Base-by-base conservation (phyloP, 1,139 yeast species). In the Candida pseudoviswanathii region DNA sequence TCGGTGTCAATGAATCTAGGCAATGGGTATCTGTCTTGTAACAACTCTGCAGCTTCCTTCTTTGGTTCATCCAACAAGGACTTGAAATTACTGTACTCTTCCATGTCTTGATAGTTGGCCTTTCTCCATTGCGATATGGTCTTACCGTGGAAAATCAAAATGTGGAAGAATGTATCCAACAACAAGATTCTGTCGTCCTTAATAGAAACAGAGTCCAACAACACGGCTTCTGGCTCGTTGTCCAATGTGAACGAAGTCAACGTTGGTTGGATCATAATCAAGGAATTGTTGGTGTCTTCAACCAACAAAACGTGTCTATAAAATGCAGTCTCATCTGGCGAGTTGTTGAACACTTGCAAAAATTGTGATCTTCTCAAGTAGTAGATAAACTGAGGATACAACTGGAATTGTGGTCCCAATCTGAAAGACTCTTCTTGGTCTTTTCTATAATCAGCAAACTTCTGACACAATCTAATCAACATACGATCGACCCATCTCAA, bases 321-420 rank as follows among this genome's bases (percentile, higher is more conserved):
- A 69, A 91, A 94, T 36, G 98, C 97, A 47, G 99, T 92, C 77
- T 94, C 99, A 75, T 94, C 99, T 1, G 99, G 99, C 21, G 98
- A 92, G 71, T 94, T 92, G 72, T 94, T 94, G 77, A 94, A 94
- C 48, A 92, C 97, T 68, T 92, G 97, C 67, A 94, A 78, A 70
- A 94, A 94, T 72, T 92, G 98, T 1, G 97, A 90, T 71, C 99
- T 86, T 75, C 99, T 87, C 73, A 94, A 80, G 68, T 94, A 96
- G 71, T 89, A 94, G 75, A 94, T 89, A 65, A 94, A 94, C 71
- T 94, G 98, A 43, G 99, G 99, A 66, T 89, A 89, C 66, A 75
- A 71, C 50, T 70, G 70, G 58, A 76, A 77, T 57, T 73, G 78
- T 3, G 77, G 78, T 31, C 77, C 76, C 57, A 77, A 71, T 56